phyloP scores from a whole-genome alignment of 345 rosid species.

The Atalantia buxifolia region DNA sequence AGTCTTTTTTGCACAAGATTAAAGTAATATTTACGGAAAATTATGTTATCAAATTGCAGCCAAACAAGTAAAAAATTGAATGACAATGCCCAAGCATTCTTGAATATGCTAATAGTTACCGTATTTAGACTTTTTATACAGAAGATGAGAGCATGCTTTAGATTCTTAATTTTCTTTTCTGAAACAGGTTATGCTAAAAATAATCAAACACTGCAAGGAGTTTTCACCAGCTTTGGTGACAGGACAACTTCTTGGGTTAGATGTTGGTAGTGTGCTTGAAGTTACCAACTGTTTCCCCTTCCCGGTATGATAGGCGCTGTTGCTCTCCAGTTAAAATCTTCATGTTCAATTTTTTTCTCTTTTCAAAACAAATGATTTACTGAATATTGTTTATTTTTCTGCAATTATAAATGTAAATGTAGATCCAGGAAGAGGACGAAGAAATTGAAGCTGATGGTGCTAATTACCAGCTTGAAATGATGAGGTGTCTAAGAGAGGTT shows the following conservation, averaged over 20 bases:
- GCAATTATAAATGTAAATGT: not conserved
- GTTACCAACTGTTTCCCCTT: conserved; percentile 99
- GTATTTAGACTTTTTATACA: not conserved
- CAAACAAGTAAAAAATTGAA: not conserved
- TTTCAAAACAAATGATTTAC: not conserved
- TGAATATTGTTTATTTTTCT: not conserved
- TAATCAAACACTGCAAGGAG: conserved; percentile 97
- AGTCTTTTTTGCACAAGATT: not conserved
- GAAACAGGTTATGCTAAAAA: conserved; percentile 76
- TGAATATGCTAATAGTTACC: not conserved
- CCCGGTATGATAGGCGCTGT: conserved; percentile 44
- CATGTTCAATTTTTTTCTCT: not conserved
- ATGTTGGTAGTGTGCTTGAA: conserved; percentile 98
- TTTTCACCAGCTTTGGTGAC: conserved; percentile 94
- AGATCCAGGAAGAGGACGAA: conserved; percentile 91
- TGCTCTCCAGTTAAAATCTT: not conserved
- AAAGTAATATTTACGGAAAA: not conserved
- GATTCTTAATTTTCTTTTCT: not conserved
- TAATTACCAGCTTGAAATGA: conserved; percentile 99
- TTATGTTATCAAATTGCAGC: not conserved
- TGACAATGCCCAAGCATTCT: not conserved
- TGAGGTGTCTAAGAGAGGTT: conserved; percentile 97
- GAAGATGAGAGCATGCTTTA: not conserved
- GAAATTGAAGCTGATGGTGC: conserved; percentile 99
- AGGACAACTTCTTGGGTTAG: conserved; percentile 97